These are phyloP conservation scores for Citeromyces hawaiiensis DNA, from an alignment of 1,139 yeast species.

Conservation along the genomic window DNA sequence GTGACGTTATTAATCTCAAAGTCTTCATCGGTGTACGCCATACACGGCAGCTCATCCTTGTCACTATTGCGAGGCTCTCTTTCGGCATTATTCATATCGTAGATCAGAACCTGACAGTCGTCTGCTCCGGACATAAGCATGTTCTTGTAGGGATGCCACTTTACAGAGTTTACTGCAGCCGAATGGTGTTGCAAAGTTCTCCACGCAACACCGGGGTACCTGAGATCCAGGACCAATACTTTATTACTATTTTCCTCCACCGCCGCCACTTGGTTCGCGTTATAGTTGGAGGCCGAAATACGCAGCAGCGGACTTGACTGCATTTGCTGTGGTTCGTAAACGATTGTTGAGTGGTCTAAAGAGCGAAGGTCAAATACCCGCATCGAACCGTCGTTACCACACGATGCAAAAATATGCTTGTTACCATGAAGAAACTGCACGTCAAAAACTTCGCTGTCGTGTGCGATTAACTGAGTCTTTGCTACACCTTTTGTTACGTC, in stretches of 20 bases:
- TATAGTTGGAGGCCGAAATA: constrained; percentile 66
- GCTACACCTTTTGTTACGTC: constrained; percentile 58
- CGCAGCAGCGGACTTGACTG: constrained; percentile 45
- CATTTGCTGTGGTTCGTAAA: constrained; percentile 50
- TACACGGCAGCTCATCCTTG: constrained; percentile 26
- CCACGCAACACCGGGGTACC: constrained; percentile 81
- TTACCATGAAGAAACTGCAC: constrained; percentile 72
- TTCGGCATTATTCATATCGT: constrained; percentile 48
- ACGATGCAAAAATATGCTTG: constrained; percentile 76
- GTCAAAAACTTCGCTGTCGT: constrained; percentile 90
- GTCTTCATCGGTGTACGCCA: constrained; percentile 39
- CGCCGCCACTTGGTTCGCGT: constrained; percentile 73
- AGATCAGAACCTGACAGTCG: constrained; percentile 78
- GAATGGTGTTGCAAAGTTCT: constrained; percentile 56
- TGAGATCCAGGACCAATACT: constrained; percentile 64
- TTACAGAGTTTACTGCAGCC: constrained; percentile 53
- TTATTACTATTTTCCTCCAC: constrained; percentile 59
- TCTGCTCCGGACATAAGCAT: constrained; percentile 69
- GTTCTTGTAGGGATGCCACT: constrained; percentile 76
- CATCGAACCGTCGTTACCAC: constrained; percentile 93
- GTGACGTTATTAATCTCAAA: constrained; percentile 63
- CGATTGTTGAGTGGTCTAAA: constrained; percentile 86
- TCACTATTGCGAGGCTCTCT: constrained; percentile 1
- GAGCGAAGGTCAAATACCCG: constrained; percentile 83
- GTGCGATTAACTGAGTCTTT: constrained; percentile 90